phyloP scores from a whole-genome alignment of 352 stramenopile species.

The Pythium guiyangense region DNA sequence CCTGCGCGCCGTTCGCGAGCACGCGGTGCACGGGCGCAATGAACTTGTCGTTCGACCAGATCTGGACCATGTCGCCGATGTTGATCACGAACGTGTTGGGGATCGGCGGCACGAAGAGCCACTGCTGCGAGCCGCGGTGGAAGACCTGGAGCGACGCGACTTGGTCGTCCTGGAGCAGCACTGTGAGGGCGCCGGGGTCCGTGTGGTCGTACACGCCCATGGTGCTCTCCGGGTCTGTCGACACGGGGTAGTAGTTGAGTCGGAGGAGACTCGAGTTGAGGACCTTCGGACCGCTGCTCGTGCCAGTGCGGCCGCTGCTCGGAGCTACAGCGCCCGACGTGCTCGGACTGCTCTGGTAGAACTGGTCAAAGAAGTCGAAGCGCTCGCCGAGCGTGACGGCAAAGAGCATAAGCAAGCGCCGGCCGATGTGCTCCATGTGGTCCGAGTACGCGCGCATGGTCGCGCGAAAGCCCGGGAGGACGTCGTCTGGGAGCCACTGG shows the following conservation, averaged over 20 bases:
- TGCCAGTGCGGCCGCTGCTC: no score
- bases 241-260: no score
- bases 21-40: slow-evolving; percentile 42
- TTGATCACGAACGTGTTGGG: slow-evolving; percentile 48
- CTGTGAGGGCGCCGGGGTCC: slow-evolving; percentile 27
- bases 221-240: no score
- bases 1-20: slow-evolving; percentile 17
- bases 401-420: slow-evolving; percentile 52
- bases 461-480: slow-evolving; percentile 51
- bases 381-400: slow-evolving; percentile 52
- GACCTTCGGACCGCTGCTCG: no score
- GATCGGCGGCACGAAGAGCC: slow-evolving; percentile 29
- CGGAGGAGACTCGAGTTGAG: no score
- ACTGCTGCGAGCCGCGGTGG: slow-evolving; percentile 28
- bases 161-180: slow-evolving; percentile 43
- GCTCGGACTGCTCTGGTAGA: slow-evolving; percentile 27
- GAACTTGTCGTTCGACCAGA: slow-evolving; percentile 50
- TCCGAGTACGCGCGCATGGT: slow-evolving; percentile 39
- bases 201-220: slow-evolving; percentile 22
- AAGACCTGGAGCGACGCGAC: slow-evolving; percentile 43
- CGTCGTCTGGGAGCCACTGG: slow-evolving; percentile 54
- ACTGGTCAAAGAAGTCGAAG: slow-evolving; percentile 52
- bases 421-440: slow-evolving; percentile 49
- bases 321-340: background rate
- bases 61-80: slow-evolving; percentile 49